These are phyloP conservation scores for Aphanomyces invadans DNA, from an alignment of 352 stramenopile genomes.

Conservation along the genomic window DNA sequence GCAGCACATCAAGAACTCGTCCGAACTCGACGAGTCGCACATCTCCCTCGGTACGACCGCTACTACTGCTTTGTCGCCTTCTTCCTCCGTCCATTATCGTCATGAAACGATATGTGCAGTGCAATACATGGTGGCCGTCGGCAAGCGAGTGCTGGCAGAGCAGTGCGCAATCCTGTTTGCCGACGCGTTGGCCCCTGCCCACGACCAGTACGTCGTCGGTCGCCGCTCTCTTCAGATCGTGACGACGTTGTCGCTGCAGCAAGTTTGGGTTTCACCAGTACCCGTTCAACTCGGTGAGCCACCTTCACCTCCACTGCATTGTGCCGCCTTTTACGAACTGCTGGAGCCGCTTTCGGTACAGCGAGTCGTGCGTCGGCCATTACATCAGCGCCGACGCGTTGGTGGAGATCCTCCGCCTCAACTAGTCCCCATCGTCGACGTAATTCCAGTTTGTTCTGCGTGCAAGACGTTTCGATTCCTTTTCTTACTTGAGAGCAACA, in stretches of 20 bases:
- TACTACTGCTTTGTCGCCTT: background rate
- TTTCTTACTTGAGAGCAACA: slow-evolving; percentile 11
- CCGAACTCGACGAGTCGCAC: background rate
- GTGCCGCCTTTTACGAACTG: slow-evolving; percentile 11
- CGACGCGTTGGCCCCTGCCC: background rate
- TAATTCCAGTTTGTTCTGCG: too few species aligned
- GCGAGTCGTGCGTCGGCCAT: slow-evolving; percentile 5
- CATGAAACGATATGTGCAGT: background rate
- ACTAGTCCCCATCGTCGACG: background rate
- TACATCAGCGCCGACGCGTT: slow-evolving; percentile 17
- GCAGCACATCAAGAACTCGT: slow-evolving; percentile 21
- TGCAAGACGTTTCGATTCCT: too few species aligned
- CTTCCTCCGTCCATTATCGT: background rate
- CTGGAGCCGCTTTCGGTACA: slow-evolving; percentile 13
- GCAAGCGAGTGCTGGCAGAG: background rate
- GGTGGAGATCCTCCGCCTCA: background rate
- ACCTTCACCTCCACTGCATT: slow-evolving; percentile 21
- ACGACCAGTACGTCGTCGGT: background rate
- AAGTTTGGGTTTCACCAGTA: slow-evolving; percentile 21
- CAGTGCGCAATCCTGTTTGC: background rate
- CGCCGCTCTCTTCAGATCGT: background rate
- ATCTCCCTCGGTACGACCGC: slow-evolving; percentile 2
- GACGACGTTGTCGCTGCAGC: background rate
- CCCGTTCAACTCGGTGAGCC: slow-evolving; percentile 19
- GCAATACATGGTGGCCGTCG: slow-evolving; percentile 18